Base-by-base conservation (phyloP, 331 rosid genomes). In the Malus hybrid region DNA sequence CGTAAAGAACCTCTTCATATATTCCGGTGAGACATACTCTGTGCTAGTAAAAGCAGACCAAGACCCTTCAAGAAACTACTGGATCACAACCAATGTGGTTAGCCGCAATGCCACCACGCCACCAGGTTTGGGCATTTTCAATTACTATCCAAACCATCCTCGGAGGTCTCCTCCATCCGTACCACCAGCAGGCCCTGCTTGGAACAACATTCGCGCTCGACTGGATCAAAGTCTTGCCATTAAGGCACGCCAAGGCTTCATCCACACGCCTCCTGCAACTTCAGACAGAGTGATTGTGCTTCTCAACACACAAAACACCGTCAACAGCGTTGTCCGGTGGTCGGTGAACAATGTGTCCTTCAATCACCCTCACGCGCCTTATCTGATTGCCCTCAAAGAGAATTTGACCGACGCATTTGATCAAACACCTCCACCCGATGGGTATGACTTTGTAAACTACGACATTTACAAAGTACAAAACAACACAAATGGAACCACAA, bases 121-220 rank as follows among this genome's bases (percentile, higher is more conserved):
- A 74, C 66, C 91, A 2, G 97, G 97, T 13, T 73, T 90, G 11
- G 98, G 82, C 77, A 67, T 81, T 70, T 67, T 90, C 77, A 88
- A 90, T 79, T 93, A 93, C 86, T 88, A 91, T 69, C 98, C 96
- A n/a, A 91, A 91, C 85, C 96, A 90, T 61, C 98, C 96, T 15
- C 48, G 69, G 69, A 31, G 85, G 56, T 63, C 79, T 0, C 97
- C 97, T 22, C 86, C 96, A 0, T 79, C 91, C 2, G 3, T 64
- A 8, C 89, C 93, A 20, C 95, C 96, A 1, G 7, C 83, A 19
- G 89, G 93, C 10, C 97, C 96, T 2, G 86, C 75, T 5, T 93
- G 97, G 97, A 44, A 93, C 65, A 85, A 88, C 27, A 62, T 42
- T 0, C 55, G 55, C 0, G 22, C 87, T 52, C 78, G 94, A 34